Evolutionary conservation across 805 yeast species (phyloP).

Genomic region (Barnettozyma vustinii): DNA sequence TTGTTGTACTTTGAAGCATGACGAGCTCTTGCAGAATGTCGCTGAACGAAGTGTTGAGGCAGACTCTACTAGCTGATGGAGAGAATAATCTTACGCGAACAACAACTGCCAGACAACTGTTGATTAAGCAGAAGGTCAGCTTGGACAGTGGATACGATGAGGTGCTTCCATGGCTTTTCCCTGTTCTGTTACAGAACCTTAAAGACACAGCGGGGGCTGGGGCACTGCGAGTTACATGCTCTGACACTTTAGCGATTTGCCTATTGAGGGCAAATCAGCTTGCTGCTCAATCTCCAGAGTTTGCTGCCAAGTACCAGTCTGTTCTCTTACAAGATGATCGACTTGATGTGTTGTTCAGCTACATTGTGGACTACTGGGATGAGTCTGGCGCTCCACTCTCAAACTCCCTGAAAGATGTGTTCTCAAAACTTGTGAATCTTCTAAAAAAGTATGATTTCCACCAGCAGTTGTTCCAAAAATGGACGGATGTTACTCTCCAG

Average conservation of each 20-base stretch:
- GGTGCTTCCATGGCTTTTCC: slow-evolving; percentile 20
- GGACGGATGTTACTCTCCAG: slow-evolving; percentile 42
- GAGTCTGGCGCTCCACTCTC: slow-evolving; percentile 67
- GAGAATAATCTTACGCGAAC: neutral
- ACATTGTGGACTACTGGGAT: slow-evolving; percentile 63
- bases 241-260: slow-evolving; percentile 66
- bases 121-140: slow-evolving; percentile 17
- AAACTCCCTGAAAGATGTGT: slow-evolving; percentile 60
- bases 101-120: slow-evolving; percentile 1
- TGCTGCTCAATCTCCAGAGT: slow-evolving; percentile 12
- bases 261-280: slow-evolving; percentile 48
- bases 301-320: slow-evolving; percentile 4
- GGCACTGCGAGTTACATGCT: slow-evolving; percentile 35
- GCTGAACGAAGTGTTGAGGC: neutral
- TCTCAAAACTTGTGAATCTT: slow-evolving; percentile 45
- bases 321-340: slow-evolving; percentile 15
- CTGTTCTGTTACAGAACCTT: slow-evolving; percentile 29
- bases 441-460: slow-evolving; percentile 25
- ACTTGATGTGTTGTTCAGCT: slow-evolving; percentile 38
- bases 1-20: too few relatives aligned
- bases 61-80: neutral
- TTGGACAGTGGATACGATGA: slow-evolving; percentile 7
- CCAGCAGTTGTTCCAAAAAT: slow-evolving; percentile 29
- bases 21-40: neutral
- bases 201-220: slow-evolving; percentile 31